Evolutionary conservation across 169 alveolate genomes (phyloP), one percentile per base, ranked within the genome.

Genomic region (Besnoitia besnoiti): DNA sequence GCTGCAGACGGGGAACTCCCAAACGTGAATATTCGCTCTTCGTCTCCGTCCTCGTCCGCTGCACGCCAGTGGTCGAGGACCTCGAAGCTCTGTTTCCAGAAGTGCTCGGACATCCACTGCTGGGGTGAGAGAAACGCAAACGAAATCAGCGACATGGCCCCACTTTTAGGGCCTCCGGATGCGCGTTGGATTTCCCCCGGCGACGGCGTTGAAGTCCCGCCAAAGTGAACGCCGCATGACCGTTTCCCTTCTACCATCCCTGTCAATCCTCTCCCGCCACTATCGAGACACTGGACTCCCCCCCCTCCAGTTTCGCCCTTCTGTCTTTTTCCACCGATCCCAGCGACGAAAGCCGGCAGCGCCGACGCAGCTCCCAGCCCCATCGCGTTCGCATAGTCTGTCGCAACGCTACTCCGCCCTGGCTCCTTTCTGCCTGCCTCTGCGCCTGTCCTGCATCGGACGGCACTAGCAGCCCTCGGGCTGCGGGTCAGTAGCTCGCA

Each of bases 21-120:
- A 37, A 73, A n/a, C 39, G 46, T 35, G 82, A n/a, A 73, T 4
- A 73, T 37, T n/a, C n/a, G 16, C 46, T 73, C 82, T 19, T 73
- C 82, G 8, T 73, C 82, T 3, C 24, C 82, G 46, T 73, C 82
- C n/a, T 73, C 82, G 46, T 73, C 82, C 16, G 82, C 82, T 27
- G 82, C 82, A 42, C 82, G 82, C 39, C 82, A 37, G 46, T 73
- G 82, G 46, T 37, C 82, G 46, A 73, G 12, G 47, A 73, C 82
- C 46, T 73, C 82, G 82, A 73, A 73, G n/a, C 82, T 73, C 82
- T 73, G 82, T 73, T 35, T 37, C 82, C 82, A 73, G 82, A 73
- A 73, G 44, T 37, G 39, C 24, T 73, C 82, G 44, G 82, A 73
- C 82, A 73, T 73, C 24, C 82, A 39, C 46, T 73, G 82, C 82